phyloP scores from a whole-genome alignment of 2,329 filamentous ascomycete genomes.

The Alternaria burnsii region DNA sequence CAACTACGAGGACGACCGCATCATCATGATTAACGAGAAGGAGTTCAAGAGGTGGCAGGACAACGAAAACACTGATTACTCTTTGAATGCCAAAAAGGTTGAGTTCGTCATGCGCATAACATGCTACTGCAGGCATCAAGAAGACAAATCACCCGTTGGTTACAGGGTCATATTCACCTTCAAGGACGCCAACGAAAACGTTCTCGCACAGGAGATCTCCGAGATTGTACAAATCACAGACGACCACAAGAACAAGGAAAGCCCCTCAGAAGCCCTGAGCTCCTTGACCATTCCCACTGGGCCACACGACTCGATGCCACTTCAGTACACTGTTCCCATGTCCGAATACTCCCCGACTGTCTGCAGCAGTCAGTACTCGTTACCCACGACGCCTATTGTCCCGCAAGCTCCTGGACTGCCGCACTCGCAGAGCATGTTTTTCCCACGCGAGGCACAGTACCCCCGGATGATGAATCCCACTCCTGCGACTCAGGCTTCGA shows the following conservation, averaged over 20 bases:
- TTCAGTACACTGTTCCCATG: conserved; percentile 26
- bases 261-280: conserved; percentile 30
- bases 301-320: conserved; percentile 21
- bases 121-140: conserved; percentile 95
- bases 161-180: conserved; percentile 95
- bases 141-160: conserved; percentile 78
- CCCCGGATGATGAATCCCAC: conserved; percentile 20
- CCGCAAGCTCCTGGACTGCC: conserved; percentile 29
- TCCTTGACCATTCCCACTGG: conserved; percentile 30
- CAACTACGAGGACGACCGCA: conserved; percentile 57
- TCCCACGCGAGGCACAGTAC: conserved; percentile 27
- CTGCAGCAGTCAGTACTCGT: conserved; percentile 35
- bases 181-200: conserved; percentile 77
- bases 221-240: conserved; percentile 95
- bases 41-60: conserved; percentile 49
- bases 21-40: conserved; percentile 53
- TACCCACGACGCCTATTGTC: conserved; percentile 39
- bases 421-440: conserved; percentile 31
- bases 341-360: conserved; percentile 35
- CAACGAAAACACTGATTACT: conserved; percentile 31
- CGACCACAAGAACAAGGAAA: conserved; percentile 79
- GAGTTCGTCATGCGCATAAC: conserved; percentile 94
- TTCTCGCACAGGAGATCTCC: conserved; percentile 80
- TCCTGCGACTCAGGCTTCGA: conserved; percentile 18
- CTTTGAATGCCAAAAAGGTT: conserved; percentile 70